phyloP scores from a whole-genome alignment of 1,284 basidiomycete genomes.

The Ceratobasidium sp. region DNA sequence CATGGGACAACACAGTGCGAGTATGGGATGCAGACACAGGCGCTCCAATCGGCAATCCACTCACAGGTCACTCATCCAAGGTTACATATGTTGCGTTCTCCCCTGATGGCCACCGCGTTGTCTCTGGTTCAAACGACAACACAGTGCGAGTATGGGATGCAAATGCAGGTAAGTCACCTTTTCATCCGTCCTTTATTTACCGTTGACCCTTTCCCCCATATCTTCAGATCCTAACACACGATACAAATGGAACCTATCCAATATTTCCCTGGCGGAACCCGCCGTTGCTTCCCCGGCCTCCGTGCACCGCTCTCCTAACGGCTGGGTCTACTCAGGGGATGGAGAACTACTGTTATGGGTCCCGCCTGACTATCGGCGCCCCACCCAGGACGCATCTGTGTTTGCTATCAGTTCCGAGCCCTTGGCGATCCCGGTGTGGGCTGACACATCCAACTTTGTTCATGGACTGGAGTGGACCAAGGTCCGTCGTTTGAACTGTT shows the following conservation, averaged over 20 bases:
- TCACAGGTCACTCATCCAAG: too few relatives aligned
- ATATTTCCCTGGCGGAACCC: not conserved
- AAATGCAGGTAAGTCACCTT: not conserved
- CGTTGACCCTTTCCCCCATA: not conserved
- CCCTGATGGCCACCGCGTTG: too few relatives aligned
- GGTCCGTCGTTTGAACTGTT: too few relatives aligned
- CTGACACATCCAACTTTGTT: constrained; percentile 14
- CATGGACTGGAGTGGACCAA: constrained; percentile 19
- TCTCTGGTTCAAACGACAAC: too few relatives aligned
- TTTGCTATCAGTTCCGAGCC: not conserved
- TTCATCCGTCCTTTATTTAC: not conserved
- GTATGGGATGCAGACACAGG: constrained; percentile 18
- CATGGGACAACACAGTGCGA: not conserved
- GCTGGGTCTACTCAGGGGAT: not conserved
- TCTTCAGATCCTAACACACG: not conserved
- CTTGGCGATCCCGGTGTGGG: not conserved
- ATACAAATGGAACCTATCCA: too few relatives aligned
- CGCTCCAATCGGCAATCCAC: not conserved
- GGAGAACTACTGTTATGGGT: constrained; percentile 12
- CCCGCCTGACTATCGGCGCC: constrained; percentile 14
- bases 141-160: constrained; percentile 30
- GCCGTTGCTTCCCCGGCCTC: not conserved
- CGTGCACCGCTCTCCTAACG: not conserved
- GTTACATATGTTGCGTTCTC: too few relatives aligned
- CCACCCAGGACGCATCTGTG: not conserved